A percentile compares a stretch with the other conserved stretches of the same genome.
phyloP scores from a whole-genome alignment of 2,329 filamentous ascomycete genomes.

The Colletotrichum endophyticum region DNA sequence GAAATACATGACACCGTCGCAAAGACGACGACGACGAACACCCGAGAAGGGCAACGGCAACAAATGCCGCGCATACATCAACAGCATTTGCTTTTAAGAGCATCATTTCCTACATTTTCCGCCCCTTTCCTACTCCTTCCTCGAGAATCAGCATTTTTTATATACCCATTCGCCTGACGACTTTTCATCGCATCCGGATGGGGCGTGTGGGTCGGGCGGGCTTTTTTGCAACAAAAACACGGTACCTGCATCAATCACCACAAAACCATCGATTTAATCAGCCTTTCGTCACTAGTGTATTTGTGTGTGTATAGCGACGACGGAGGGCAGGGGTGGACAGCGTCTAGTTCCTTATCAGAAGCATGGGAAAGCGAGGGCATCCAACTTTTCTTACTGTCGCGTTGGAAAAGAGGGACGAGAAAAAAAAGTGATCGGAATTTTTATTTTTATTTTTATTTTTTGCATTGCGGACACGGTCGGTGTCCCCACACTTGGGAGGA shows the following conservation, averaged over 20 bases:
- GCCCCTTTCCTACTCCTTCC: neutral
- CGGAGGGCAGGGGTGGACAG: neutral
- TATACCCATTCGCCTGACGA: slow-evolving; percentile 12
- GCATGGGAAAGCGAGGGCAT: slow-evolving; percentile 17
- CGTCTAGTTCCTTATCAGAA: neutral
- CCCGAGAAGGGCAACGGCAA: neutral
- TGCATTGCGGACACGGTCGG: neutral
- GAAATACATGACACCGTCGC: neutral
- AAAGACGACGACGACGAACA: neutral
- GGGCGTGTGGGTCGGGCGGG: neutral
- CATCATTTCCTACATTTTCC: neutral
- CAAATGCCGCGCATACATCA: neutral
- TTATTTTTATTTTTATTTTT: neutral
- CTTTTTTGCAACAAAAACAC: neutral
- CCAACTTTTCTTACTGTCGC: neutral
- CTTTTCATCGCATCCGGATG: slow-evolving; percentile 3
- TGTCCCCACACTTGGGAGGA: neutral
- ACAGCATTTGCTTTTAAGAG: slow-evolving; percentile 2
- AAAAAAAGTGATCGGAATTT: neutral
- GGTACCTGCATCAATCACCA: neutral
- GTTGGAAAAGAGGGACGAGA: slow-evolving; percentile 7
- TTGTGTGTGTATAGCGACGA: neutral
- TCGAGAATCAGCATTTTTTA: neutral
- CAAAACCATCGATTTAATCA: neutral
- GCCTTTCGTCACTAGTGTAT: neutral